A percentile compares a stretch with the other conserved stretches of the same genome.
These are phyloP conservation scores for Diaporthe helianthi DNA, from an alignment of 2,329 filamentous ascomycete species.

Conservation along the genomic window DNA sequence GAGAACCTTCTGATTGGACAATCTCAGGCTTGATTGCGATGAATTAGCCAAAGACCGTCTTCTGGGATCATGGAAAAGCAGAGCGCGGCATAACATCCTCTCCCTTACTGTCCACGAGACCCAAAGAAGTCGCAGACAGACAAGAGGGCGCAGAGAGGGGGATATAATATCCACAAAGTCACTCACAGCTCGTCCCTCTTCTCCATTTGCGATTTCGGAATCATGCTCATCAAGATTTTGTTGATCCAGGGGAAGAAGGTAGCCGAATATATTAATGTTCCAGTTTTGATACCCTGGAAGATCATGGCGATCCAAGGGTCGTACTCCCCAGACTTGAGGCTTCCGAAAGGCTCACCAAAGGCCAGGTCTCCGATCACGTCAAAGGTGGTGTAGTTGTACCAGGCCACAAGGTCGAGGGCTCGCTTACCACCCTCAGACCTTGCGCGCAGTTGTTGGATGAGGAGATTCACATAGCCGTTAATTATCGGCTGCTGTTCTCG, in stretches of 20 bases:
- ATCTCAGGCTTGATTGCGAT: neutral
- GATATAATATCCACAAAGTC: too few relatives aligned
- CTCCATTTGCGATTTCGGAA: slow-evolving; percentile 8
- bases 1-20: slow-evolving; percentile 29
- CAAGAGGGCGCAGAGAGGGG: neutral
- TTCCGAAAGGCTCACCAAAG: slow-evolving; percentile 33
- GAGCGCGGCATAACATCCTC: neutral
- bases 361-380: slow-evolving; percentile 33
- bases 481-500: slow-evolving; percentile 32
- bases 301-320: slow-evolving; percentile 34
- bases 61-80: too few relatives aligned
- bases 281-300: slow-evolving; percentile 29
- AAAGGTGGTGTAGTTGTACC: slow-evolving; percentile 33
- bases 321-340: slow-evolving; percentile 25
- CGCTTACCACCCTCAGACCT: slow-evolving; percentile 1
- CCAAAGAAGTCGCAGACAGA: neutral
- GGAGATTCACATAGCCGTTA: slow-evolving; percentile 25
- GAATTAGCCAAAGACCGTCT: neutral
- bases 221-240: neutral
- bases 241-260: slow-evolving; percentile 23
- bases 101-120: neutral
- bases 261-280: neutral
- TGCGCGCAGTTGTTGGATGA: slow-evolving; percentile 18
- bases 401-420: slow-evolving; percentile 20
- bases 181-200: slow-evolving; percentile 23